Percentiles rank a stretch among this genome's conserved stretches.
Evolutionary conservation across 2,329 filamentous ascomycete species (phyloP).

Genomic region (Trichoderma hamatum): DNA sequence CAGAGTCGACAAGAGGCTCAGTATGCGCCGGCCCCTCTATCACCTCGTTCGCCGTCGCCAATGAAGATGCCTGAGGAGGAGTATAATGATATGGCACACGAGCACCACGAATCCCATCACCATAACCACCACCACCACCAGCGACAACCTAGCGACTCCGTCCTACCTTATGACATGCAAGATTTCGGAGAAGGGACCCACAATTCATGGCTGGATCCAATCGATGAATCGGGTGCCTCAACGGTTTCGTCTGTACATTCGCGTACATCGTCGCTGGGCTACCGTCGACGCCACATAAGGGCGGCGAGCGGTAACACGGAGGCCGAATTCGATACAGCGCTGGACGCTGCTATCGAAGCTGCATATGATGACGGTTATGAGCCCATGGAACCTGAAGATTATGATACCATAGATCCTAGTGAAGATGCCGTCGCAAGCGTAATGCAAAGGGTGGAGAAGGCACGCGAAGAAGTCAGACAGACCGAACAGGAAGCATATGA

Average conservation of each 20-base stretch:
- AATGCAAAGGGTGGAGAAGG: conserved; percentile 69
- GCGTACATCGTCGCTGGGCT: conserved; percentile 69
- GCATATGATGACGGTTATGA: conserved; percentile 93
- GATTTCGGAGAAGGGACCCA: conserved; percentile 64
- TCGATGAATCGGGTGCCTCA: conserved; percentile 85
- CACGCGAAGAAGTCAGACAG: conserved; percentile 74
- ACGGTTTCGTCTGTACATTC: conserved; percentile 80
- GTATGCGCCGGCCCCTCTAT: conserved; percentile 73
- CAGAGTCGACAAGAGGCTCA: conserved; percentile 52
- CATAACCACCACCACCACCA: conserved; percentile 20
- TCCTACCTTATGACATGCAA: conserved; percentile 22
- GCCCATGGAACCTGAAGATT: conserved; percentile 60
- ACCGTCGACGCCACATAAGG: conserved; percentile 71
- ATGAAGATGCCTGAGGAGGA: conserved; percentile 33
- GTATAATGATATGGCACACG: conserved; percentile 15
- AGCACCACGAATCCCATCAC: conserved; percentile 30
- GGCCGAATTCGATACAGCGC: conserved; percentile 88
- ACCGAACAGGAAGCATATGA: conserved; percentile 67
- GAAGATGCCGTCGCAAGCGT: conserved; percentile 57
- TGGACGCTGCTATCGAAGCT: conserved; percentile 94
- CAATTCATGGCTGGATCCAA: conserved; percentile 91
- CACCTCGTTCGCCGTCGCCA: conserved; percentile 59
- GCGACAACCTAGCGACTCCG: conserved; percentile 6
- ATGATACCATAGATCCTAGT: conserved; percentile 41
- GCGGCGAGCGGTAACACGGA: conserved; percentile 73